Conservation (phyloP, 352 stramenopile genomes). For the Globisporangium mamillatum region DNA sequence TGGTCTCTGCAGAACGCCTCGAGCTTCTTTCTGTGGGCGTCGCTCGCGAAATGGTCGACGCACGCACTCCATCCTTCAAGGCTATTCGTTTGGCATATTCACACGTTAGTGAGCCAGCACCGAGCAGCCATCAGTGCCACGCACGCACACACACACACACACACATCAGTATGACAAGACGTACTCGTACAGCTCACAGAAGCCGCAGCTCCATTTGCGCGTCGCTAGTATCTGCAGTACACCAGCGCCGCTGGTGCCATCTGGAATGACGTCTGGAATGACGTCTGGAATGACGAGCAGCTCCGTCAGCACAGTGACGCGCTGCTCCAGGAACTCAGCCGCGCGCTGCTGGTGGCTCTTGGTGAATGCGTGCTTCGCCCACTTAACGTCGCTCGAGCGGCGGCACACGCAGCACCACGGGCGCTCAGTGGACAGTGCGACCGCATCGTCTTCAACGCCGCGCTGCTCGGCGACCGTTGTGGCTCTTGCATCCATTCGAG, state of each 20-base stretch:
- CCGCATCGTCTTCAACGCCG: neutral
- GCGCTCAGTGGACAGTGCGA: constrained; percentile 19
- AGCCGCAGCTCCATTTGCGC: constrained; percentile 34
- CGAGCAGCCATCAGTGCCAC: neutral
- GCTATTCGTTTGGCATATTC: neutral
- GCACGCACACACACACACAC: no score
- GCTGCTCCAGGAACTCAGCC: constrained; percentile 34
- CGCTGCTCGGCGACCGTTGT: neutral
- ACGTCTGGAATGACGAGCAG: neutral
- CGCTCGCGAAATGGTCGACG: constrained; percentile 38
- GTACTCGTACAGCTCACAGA: constrained; percentile 38
- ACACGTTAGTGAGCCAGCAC: neutral
- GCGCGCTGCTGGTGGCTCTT: constrained; percentile 48
- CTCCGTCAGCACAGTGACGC: constrained; percentile 24
- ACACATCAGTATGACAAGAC: neutral
- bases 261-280: neutral
- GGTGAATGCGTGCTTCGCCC: constrained; percentile 68
- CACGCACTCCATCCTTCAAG: constrained; percentile 13
- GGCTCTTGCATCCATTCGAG: neutral
- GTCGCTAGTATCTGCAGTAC: neutral
- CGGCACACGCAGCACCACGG: constrained; percentile 58
- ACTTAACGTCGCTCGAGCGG: constrained; percentile 59
- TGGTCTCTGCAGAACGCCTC: constrained; percentile 51
- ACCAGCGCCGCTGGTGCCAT: neutral
- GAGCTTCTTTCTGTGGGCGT: constrained; percentile 34